Conservation (phyloP, 148 eudicot species). For the Rhododendron vialii region DNA sequence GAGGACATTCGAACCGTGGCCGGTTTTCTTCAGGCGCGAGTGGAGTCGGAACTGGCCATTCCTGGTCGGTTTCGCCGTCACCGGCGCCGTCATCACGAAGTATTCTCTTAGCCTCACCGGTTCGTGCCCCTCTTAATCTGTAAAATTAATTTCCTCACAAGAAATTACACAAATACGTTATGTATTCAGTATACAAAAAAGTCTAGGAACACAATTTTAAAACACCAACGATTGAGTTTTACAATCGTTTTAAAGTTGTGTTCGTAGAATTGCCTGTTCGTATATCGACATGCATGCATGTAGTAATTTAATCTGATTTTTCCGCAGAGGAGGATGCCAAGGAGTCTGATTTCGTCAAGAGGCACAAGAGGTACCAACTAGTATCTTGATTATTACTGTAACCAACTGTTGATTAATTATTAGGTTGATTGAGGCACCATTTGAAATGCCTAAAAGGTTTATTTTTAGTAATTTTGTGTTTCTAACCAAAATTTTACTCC, state of each 20-base stretch:
- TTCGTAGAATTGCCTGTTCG: too few species aligned
- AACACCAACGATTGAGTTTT: too few species aligned
- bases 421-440: background rate
- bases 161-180: background rate
- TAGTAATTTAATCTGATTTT: background rate
- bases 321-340: slow-evolving; percentile 73
- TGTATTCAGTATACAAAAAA: background rate
- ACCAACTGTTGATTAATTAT: background rate
- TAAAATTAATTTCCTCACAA: background rate
- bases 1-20: slow-evolving; percentile 23
- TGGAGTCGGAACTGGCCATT: slow-evolving; percentile 22
- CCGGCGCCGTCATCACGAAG: slow-evolving; percentile 19
- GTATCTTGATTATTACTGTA: background rate
- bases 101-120: slow-evolving; percentile 16
- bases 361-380: slow-evolving; percentile 48
- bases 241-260: too few species aligned
- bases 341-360: slow-evolving; percentile 72
- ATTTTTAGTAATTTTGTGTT: too few species aligned
- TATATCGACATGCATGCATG: background rate
- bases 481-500: too few species aligned
- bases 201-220: too few species aligned
- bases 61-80: slow-evolving; percentile 19
- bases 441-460: background rate
- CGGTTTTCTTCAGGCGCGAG: slow-evolving; percentile 16
- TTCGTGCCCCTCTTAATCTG: background rate